phyloP scores from a whole-genome alignment of 371 early-diverging fungal species.

The Mucor irregularis region DNA sequence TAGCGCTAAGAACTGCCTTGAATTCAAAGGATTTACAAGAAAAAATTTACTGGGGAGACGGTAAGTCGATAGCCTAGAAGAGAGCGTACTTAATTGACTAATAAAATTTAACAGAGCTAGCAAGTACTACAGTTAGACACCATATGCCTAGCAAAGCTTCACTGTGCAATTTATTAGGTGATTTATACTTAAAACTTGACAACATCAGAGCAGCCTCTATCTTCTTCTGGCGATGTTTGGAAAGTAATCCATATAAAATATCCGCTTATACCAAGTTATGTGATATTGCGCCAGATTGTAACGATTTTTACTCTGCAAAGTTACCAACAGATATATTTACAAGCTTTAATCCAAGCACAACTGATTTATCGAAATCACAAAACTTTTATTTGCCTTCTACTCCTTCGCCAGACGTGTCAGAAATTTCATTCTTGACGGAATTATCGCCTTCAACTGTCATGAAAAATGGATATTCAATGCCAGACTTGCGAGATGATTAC shows the following conservation, averaged over 20 bases:
- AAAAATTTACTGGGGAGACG: slow-evolving; percentile 41
- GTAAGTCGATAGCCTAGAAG: slow-evolving; percentile 17
- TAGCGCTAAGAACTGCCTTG: slow-evolving; percentile 34
- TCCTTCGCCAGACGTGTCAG: slow-evolving; percentile 4
- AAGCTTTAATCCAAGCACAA: slow-evolving; percentile 11
- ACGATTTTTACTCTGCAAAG: slow-evolving; percentile 14
- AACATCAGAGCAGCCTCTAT: slow-evolving; percentile 31
- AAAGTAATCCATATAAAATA: slow-evolving; percentile 35
- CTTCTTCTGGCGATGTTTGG: slow-evolving; percentile 22
- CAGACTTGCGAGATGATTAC: slow-evolving; percentile 21
- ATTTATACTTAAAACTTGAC: slow-evolving; percentile 37
- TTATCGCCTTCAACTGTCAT: not conserved
- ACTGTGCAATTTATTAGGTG: slow-evolving; percentile 34
- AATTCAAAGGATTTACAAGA: not conserved
- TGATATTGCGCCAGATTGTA: slow-evolving; percentile 40
- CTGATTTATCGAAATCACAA: slow-evolving; percentile 4
- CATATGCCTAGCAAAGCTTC: slow-evolving; percentile 38
- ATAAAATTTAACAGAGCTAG: slow-evolving; percentile 31
- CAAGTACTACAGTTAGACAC: slow-evolving; percentile 26
- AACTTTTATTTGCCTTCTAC: slow-evolving; percentile 3
- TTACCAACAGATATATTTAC: slow-evolving; percentile 28
- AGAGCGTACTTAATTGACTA: not conserved
- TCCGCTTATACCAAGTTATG: slow-evolving; percentile 38
- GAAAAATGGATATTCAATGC: slow-evolving; percentile 18
- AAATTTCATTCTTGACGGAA: not conserved